Evolutionary conservation across 73 alveolate species (phyloP), one percentile per base, ranked within the genome.

Genomic region (Stentor roeselii): DNA sequence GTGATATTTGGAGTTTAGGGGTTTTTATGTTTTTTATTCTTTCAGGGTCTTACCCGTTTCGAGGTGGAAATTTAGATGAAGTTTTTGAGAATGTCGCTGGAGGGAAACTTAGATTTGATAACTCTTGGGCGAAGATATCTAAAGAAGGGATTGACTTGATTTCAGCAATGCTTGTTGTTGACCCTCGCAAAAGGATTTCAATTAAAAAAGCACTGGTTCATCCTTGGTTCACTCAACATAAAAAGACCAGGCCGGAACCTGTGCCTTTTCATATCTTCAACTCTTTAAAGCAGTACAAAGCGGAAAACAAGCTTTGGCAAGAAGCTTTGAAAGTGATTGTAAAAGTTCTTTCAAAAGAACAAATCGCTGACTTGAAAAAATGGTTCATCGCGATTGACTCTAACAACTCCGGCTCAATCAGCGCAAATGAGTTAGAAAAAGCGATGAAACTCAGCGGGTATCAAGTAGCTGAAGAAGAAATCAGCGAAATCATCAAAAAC

Each of bases 1-100:
- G 91, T 78, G 91, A 86, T 86, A 84, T 78, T 75, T 86, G 91
- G 91, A 75, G n/a, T n/a, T n/a, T n/a, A n/a, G n/a, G n/a, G n/a
- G n/a, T n/a, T n/a, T n/a, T n/a, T n/a, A n/a, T n/a, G n/a, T n/a
- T n/a, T n/a, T n/a, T n/a, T n/a, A n/a, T n/a, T n/a, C n/a, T n/a
- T n/a, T n/a, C n/a, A n/a, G n/a, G n/a, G n/a, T n/a, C n/a, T n/a
- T n/a, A n/a, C n/a, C n/a, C n/a, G n/a, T n/a, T n/a, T n/a, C n/a
- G n/a, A n/a, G n/a, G n/a, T n/a, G n/a, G n/a, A n/a, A n/a, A n/a
- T n/a, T n/a, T n/a, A n/a, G n/a, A n/a, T n/a, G n/a, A n/a, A n/a
- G n/a, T n/a, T n/a, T n/a, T n/a, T n/a, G n/a, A n/a, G n/a, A n/a
- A n/a, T n/a, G n/a, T n/a, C n/a, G n/a, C n/a, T n/a, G n/a, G n/a